phyloP scores from a whole-genome alignment of 2,329 filamentous ascomycete species.

The Fusarium equiseti region DNA sequence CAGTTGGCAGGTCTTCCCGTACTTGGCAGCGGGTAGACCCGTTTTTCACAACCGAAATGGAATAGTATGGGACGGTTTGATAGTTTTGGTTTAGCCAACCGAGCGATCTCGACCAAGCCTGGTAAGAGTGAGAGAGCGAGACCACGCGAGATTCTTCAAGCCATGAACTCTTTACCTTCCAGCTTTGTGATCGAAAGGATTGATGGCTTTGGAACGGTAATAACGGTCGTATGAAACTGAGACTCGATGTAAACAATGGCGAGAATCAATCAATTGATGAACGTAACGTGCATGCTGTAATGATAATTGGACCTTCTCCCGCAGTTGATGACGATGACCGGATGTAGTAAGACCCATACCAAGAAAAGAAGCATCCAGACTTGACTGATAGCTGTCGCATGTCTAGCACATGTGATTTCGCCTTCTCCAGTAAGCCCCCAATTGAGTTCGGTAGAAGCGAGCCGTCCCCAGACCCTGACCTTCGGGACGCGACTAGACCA shows the following conservation, averaged over 20 bases:
- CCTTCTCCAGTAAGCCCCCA: neutral
- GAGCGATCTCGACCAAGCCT: neutral
- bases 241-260: neutral
- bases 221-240: neutral
- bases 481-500: neutral
- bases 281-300: rapidly evolving
- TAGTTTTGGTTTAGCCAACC: neutral
- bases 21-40: constrained; percentile 11
- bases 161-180: neutral
- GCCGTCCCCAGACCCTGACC: neutral
- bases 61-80: neutral
- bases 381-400: no score
- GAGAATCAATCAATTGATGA: neutral
- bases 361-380: neutral
- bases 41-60: neutral
- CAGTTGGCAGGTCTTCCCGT: no score
- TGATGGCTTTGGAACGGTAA: neutral
- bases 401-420: neutral
- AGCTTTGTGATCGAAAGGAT: rapidly evolving
- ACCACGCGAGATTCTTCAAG: neutral
- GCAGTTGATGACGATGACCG: neutral
- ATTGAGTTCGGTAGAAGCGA: neutral
- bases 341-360: neutral
- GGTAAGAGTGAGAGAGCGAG: neutral
- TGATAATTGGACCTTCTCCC: neutral